phyloP scores from a whole-genome alignment of 495 filamentous ascomycete genomes.

The Talaromyces nanjingensis region DNA sequence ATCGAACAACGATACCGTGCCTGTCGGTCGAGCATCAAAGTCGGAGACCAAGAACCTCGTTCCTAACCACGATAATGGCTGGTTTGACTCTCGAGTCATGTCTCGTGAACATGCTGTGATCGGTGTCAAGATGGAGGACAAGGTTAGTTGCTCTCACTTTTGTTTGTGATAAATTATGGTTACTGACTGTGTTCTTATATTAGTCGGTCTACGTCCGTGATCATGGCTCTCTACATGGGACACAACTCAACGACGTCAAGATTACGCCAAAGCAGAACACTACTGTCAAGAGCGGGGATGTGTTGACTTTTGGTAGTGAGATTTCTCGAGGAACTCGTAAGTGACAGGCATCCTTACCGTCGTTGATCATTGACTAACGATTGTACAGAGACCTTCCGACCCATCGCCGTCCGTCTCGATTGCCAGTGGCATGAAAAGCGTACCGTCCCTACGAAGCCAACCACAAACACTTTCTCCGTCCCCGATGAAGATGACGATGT shows the following conservation, averaged over 20 bases:
- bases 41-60: conserved; percentile 45
- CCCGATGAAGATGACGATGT: conserved; percentile 36
- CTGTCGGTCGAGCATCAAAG: conserved; percentile 57
- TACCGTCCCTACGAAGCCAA: conserved; percentile 4
- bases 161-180: neutral
- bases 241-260: conserved; percentile 40
- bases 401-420: conserved; percentile 29
- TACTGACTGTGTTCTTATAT: neutral
- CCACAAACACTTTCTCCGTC: conserved; percentile 37
- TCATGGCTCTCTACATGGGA: conserved; percentile 52
- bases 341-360: conserved; percentile 8
- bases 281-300: conserved; percentile 34
- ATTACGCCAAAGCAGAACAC: conserved; percentile 28
- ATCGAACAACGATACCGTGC: conserved; percentile 15
- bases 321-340: conserved; percentile 45
- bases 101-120: conserved; percentile 70
- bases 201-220: conserved; percentile 41
- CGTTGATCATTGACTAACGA: neutral
- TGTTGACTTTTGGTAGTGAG: conserved; percentile 48
- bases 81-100: conserved; percentile 77
- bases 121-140: conserved; percentile 27
- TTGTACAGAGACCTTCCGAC: conserved; percentile 31
- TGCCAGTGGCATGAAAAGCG: conserved; percentile 22
- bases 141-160: conserved; percentile 26
- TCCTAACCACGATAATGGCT: conserved; percentile 53